Base-by-base conservation (phyloP, 169 alveolate species). In the Eimeria tenella region DNA sequence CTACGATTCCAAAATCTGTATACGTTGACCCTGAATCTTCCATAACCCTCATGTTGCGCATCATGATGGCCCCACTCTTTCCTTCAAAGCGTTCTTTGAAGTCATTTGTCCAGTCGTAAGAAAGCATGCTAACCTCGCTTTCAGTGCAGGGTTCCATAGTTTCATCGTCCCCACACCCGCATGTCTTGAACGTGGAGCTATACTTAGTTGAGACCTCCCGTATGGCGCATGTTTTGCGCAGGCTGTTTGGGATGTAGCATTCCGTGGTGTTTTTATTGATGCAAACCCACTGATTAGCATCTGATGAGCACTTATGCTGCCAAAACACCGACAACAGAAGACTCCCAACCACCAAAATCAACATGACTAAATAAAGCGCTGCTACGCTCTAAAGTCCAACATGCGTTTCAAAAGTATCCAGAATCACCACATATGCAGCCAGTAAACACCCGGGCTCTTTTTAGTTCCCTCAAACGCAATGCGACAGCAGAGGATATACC, bases 11-110 rank as follows among this genome's bases (percentile, higher is more conserved):
- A 63, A 63, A 84, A 42, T 84, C 92, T 9, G 79, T 84, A 49
- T 62, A 60, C 23, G 53, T 84, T 17, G 92, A 31, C 4, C 92
- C 92, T 7, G 92, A 21, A 81, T 63, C 81, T n/a, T 84, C 92
- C 92, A 84, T 84, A 84, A 84, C 92, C 56, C 92, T 63, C 92
- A 84, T 84, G 81, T 84, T 84, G 6, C 92, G 77, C 92, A 84
- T 5, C 82, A 84, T 17, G 21, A 84, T 5, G 49, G 62, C 52
- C 7, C 92, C 92, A 60, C 65, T 42, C 5, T 62, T 42, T 8
- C 92, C 92, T 63, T 63, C 49, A 63, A 42, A 84, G 63, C 62
- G 42, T 17, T 60, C 81, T n/a, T 62, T 62, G 81, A 84, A 84
- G 17, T 63, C n/a, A 9, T 50, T 31, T 58, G 31, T 17, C 92